Conservation (phyloP, 179 eudicot species). For the Patellifolia procumbens region DNA sequence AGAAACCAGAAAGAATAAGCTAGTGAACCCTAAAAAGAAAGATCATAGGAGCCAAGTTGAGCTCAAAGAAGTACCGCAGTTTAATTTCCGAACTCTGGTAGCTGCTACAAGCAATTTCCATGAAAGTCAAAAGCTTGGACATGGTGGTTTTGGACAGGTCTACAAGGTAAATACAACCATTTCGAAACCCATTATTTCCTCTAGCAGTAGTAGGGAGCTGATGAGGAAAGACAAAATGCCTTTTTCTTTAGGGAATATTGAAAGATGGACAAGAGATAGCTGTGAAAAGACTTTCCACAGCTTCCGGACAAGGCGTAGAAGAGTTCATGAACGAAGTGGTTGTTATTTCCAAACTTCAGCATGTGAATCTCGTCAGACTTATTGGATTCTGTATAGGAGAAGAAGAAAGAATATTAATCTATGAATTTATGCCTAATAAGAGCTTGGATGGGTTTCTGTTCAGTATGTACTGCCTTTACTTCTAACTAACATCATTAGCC, state of each 20-base stretch:
- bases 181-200: too few relatives aligned
- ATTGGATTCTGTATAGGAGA: conserved; percentile 26
- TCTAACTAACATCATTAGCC: neutral
- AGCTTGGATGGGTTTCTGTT: conserved; percentile 24
- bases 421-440: too few relatives aligned
- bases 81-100: conserved; percentile 21
- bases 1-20: neutral
- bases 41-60: conserved; percentile 16
- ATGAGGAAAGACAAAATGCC: neutral
- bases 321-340: conserved; percentile 18
- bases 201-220: neutral
- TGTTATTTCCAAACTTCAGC: conserved; percentile 35
- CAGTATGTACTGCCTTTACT: conserved; percentile 16
- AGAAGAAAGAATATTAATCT: conserved; percentile 12
- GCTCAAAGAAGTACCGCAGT: conserved; percentile 29
- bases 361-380: conserved; percentile 32
- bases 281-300: conserved; percentile 32
- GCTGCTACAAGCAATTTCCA: conserved; percentile 32
- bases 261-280: conserved; percentile 29
- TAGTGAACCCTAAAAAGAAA: conserved; percentile 15
- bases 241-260: conserved; percentile 24
- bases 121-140: conserved; percentile 29
- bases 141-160: conserved; percentile 39
- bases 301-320: conserved; percentile 26
- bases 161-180: conserved; percentile 26